Conservation (phyloP, 805 yeast genomes). For the Torulaspora microellipsoides region DNA sequence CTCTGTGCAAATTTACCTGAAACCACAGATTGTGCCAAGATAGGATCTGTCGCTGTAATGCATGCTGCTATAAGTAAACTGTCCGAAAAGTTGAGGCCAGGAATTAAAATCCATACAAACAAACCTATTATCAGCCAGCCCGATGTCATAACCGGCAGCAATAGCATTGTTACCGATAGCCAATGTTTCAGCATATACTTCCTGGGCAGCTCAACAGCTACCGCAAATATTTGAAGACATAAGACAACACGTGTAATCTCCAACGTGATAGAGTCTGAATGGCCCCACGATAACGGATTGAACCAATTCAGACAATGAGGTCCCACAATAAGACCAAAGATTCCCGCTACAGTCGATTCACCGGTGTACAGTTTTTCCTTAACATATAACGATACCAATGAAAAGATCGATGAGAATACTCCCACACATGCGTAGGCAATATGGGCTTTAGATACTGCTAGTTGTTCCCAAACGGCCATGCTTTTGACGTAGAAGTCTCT, state of each 20-base stretch:
- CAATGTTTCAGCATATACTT: slow-evolving; percentile 84
- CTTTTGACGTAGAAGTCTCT: background rate
- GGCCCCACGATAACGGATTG: slow-evolving; percentile 79
- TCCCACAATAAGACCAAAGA: slow-evolving; percentile 82
- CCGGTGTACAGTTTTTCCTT: slow-evolving; percentile 84
- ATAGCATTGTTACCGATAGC: slow-evolving; percentile 65
- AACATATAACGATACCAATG: slow-evolving; percentile 72
- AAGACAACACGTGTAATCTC: slow-evolving; percentile 80
- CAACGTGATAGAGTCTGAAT: slow-evolving; percentile 72
- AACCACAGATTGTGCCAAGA: slow-evolving; percentile 90
- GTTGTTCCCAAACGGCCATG: slow-evolving; percentile 32
- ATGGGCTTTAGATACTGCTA: slow-evolving; percentile 57
- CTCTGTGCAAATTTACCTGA: slow-evolving; percentile 85
- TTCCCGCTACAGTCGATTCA: slow-evolving; percentile 84
- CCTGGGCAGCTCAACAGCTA: slow-evolving; percentile 88
- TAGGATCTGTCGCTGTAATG: slow-evolving; percentile 94
- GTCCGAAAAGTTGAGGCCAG: slow-evolving; percentile 64
- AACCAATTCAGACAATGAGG: slow-evolving; percentile 86
- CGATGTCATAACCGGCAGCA: slow-evolving; percentile 82
- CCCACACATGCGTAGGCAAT: slow-evolving; percentile 86
- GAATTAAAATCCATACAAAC: slow-evolving; percentile 73
- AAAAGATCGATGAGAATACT: slow-evolving; percentile 73
- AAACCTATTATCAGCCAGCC: slow-evolving; percentile 86
- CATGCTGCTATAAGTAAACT: slow-evolving; percentile 78
- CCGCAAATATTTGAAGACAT: slow-evolving; percentile 87